phyloP scores from a whole-genome alignment of 306 rosid genomes.

The Ochetophila trinervis region DNA sequence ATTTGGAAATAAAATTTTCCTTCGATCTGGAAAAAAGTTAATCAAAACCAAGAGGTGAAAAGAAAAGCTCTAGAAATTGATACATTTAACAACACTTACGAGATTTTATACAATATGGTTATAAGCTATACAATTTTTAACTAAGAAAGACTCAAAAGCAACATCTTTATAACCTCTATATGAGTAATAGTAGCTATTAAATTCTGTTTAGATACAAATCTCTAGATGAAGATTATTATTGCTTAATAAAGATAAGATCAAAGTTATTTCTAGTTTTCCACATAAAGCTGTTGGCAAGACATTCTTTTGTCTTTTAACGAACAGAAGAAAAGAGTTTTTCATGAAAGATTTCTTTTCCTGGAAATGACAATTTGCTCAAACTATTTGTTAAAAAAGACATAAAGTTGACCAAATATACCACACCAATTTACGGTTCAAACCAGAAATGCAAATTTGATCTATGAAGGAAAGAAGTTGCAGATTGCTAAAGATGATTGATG shows the following conservation, averaged over 20 bases:
- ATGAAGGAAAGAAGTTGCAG: conserved; percentile 2
- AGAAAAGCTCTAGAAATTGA: neutral
- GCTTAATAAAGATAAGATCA: too few relatives aligned
- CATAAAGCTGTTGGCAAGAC: too few relatives aligned
- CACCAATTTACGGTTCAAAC: neutral
- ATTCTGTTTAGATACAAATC: neutral
- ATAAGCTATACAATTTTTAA: neutral
- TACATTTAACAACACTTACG: neutral
- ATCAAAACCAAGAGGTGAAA: conserved; percentile 17
- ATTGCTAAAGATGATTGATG: neutral
- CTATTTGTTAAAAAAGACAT: neutral
- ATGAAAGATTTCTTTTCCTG: too few relatives aligned
- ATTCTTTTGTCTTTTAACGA: neutral
- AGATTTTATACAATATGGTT: neutral
- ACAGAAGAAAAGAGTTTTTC: neutral
- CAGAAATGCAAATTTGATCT: conserved; percentile 1
- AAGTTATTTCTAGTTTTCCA: too few relatives aligned
- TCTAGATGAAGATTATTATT: neutral
- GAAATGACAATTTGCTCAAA: too few relatives aligned
- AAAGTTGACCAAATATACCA: neutral
- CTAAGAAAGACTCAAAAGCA: neutral
- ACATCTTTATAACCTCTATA: neutral
- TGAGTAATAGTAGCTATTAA: neutral
- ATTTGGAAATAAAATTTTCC: conserved; percentile 82
- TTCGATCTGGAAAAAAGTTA: conserved; percentile 49